Evolutionary conservation across 2,329 filamentous ascomycete genomes (phyloP).

Genomic region (Aspergillus tanneri): DNA sequence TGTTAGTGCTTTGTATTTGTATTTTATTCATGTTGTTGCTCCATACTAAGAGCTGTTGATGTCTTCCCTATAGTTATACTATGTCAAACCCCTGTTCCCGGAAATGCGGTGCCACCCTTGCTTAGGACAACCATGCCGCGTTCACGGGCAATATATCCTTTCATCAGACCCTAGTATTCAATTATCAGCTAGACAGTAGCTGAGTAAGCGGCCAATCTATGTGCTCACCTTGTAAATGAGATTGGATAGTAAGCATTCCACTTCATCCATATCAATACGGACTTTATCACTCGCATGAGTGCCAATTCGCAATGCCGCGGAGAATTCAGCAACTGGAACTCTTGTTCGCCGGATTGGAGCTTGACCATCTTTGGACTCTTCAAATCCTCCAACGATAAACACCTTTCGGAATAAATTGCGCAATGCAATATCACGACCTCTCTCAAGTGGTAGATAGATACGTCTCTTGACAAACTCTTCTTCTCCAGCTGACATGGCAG

Average conservation of each 20-base stretch:
- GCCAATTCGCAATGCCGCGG: slow-evolving; percentile 75
- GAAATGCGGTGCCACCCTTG: slow-evolving; percentile 82
- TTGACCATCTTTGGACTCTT: slow-evolving; percentile 69
- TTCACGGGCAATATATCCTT: slow-evolving; percentile 94
- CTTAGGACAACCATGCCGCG: slow-evolving; percentile 87
- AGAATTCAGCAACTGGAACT: slow-evolving; percentile 79
- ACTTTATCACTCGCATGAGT: slow-evolving; percentile 53
- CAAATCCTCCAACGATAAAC: slow-evolving; percentile 79
- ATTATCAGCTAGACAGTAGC: not conserved
- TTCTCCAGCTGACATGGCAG: slow-evolving; percentile 75
- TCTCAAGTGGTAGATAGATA: slow-evolving; percentile 91
- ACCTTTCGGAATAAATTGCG: slow-evolving; percentile 92
- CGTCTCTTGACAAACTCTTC: slow-evolving; percentile 90
- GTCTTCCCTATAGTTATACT: no score
- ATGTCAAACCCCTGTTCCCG: slow-evolving; percentile 83
- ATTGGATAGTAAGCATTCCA: slow-evolving; percentile 91
- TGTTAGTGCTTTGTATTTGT: no score
- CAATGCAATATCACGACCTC: slow-evolving; percentile 85
- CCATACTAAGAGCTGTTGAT: no score
- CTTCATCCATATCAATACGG: slow-evolving; percentile 79
- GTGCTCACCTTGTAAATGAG: slow-evolving; percentile 96
- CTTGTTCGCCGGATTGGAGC: slow-evolving; percentile 65
- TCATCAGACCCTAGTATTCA: slow-evolving; percentile 76
- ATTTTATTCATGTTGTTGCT: no score
- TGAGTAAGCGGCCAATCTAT: no score